Conservation (phyloP, 805 yeast genomes). For the Candida pini region DNA sequence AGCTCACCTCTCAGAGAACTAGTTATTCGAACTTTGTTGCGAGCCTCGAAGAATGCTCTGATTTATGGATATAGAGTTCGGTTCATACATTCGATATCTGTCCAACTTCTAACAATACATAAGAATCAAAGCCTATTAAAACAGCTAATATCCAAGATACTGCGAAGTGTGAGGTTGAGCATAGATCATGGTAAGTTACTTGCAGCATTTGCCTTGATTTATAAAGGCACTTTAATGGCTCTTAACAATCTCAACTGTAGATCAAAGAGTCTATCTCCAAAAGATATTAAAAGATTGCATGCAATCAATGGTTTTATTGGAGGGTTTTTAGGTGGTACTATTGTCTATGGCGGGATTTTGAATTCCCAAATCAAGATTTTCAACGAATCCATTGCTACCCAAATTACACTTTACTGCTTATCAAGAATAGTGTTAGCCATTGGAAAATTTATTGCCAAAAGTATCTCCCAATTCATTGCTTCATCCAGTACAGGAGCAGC, state of each 20-base stretch:
- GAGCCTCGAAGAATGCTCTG: slow-evolving; percentile 23
- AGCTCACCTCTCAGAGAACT: too few relatives aligned
- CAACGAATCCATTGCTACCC: slow-evolving; percentile 48
- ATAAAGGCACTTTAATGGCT: slow-evolving; percentile 13
- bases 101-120: slow-evolving; percentile 20
- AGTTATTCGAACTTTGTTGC: slow-evolving; percentile 2
- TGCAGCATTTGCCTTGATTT: slow-evolving; percentile 26
- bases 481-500: neutral
- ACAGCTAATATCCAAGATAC: slow-evolving; percentile 14
- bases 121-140: slow-evolving; percentile 2
- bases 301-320: slow-evolving; percentile 24
- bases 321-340: slow-evolving; percentile 26
- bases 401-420: slow-evolving; percentile 67
- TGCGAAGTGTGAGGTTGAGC: slow-evolving; percentile 20
- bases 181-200: slow-evolving; percentile 28
- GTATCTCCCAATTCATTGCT: slow-evolving; percentile 12
- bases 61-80: slow-evolving; percentile 29
- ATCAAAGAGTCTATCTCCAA: neutral
- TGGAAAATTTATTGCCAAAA: slow-evolving; percentile 42
- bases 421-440: slow-evolving; percentile 61
- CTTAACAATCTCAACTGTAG: slow-evolving; percentile 4
- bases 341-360: slow-evolving; percentile 27
- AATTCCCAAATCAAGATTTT: slow-evolving; percentile 8
- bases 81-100: slow-evolving; percentile 25
- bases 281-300: slow-evolving; percentile 1